Conservation (phyloP, 345 rosid genomes). For the Balakata baccata region DNA sequence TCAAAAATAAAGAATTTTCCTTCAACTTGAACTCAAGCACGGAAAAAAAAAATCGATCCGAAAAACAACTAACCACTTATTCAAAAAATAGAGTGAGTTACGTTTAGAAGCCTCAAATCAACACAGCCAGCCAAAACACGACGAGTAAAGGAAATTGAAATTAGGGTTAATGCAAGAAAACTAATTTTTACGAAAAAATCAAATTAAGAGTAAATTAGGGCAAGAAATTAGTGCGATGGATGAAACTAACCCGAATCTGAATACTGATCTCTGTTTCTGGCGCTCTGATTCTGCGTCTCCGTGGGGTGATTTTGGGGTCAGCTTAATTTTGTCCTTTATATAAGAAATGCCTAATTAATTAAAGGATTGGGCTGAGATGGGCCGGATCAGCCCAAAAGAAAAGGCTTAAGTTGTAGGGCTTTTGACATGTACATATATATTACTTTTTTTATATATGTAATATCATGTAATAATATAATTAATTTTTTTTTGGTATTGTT, state of each 20-base stretch:
- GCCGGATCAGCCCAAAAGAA: no score
- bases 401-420: no score
- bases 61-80: not conserved
- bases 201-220: not conserved
- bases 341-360: no score
- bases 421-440: no score
- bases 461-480: no score
- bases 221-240: not conserved
- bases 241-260: not conserved
- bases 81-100: not conserved
- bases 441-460: no score
- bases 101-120: not conserved
- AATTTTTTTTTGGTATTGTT: no score
- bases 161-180: not conserved
- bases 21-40: not conserved
- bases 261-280: not conserved
- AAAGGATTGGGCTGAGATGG: no score
- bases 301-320: not conserved
- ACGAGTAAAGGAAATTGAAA: not conserved
- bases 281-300: not conserved
- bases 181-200: not conserved
- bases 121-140: not conserved
- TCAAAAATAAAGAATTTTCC: not conserved
- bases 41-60: not conserved
- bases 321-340: not conserved